A percentile compares a stretch with the other conserved stretches of the same genome.
Evolutionary conservation across 2,329 filamentous ascomycete species (phyloP).

Genomic region (Helicocarpus griseus): DNA sequence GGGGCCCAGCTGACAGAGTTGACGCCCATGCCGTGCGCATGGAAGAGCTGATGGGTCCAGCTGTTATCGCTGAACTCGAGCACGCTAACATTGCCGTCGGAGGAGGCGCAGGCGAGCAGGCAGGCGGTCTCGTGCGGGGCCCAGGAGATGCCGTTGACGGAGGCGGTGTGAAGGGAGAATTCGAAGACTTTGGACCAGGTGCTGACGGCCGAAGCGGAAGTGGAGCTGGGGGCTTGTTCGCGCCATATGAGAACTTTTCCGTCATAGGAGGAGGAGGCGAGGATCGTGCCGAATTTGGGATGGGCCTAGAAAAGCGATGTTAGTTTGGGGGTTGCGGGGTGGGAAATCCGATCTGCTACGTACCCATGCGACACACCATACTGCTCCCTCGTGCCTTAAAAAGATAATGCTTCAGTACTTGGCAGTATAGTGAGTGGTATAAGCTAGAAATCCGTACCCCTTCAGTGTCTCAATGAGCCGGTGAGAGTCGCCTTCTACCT

Average conservation of each 20-base stretch:
- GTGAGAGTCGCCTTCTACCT: constrained; percentile 89
- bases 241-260: constrained; percentile 98
- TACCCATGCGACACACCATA: constrained; percentile 94
- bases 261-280: constrained; percentile 91
- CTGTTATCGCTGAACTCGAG: constrained; percentile 95
- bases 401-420: constrained; percentile 6
- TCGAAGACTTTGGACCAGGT: constrained; percentile 84
- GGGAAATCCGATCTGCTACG: constrained; percentile 15
- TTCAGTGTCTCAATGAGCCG: constrained; percentile 85
- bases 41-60: constrained; percentile 83
- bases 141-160: constrained; percentile 95
- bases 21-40: constrained; percentile 85
- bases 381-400: constrained; percentile 81
- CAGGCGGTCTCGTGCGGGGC: constrained; percentile 94
- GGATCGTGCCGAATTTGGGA: constrained; percentile 96
- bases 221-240: constrained; percentile 51
- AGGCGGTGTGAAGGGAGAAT: constrained; percentile 86
- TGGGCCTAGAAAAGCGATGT: constrained; percentile 50
- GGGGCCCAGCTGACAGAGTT: constrained; percentile 96
- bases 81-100: constrained; percentile 85
- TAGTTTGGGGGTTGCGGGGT: not conserved
- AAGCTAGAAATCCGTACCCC: constrained; percentile 50
- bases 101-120: constrained; percentile 86
- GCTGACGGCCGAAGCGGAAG: constrained; percentile 36
- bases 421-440: not conserved